phyloP scores from a whole-genome alignment of 495 filamentous ascomycete genomes.

The Trichocladium uniseriatum region DNA sequence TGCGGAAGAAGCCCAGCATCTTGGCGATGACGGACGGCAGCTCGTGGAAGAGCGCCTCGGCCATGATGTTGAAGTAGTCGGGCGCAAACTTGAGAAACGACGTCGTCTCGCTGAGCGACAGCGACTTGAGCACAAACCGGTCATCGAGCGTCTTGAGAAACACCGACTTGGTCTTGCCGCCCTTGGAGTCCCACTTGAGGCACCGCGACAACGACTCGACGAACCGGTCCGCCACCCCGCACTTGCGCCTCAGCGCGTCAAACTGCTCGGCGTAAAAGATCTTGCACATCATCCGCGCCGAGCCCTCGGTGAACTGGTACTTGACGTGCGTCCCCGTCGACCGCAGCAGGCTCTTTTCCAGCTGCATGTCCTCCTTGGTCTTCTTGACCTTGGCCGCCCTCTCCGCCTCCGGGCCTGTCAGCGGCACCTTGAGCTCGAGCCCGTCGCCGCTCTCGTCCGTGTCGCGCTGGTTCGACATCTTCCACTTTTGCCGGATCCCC shows the following conservation, averaged over 20 bases:
- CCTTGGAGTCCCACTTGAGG: slow-evolving; percentile 96
- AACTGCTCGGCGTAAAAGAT: slow-evolving; percentile 98
- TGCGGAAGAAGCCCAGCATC: slow-evolving; percentile 97
- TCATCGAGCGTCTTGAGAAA: slow-evolving; percentile 96
- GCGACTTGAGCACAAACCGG: slow-evolving; percentile 68
- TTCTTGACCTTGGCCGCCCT: slow-evolving; percentile 22
- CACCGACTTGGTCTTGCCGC: slow-evolving; percentile 95
- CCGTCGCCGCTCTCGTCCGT: slow-evolving; percentile 26
- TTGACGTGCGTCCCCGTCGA: slow-evolving; percentile 84
- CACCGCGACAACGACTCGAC: slow-evolving; percentile 92
- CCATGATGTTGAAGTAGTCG: slow-evolving; percentile 95
- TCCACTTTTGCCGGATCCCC: slow-evolving; percentile 54
- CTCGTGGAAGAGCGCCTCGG: slow-evolving; percentile 90
- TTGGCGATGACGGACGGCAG: slow-evolving; percentile 96
- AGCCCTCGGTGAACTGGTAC: slow-evolving; percentile 85
- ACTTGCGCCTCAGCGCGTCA: slow-evolving; percentile 86
- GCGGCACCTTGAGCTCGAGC: slow-evolving; percentile 19
- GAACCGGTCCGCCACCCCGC: slow-evolving; percentile 85
- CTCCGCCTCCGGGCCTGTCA: slow-evolving; percentile 11
- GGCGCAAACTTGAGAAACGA: slow-evolving; percentile 93
- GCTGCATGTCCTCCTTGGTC: slow-evolving; percentile 29
- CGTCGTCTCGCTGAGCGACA: slow-evolving; percentile 82
- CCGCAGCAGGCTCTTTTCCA: slow-evolving; percentile 69
- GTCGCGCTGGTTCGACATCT: slow-evolving; percentile 21
- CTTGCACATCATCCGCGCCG: slow-evolving; percentile 92